phyloP scores from a whole-genome alignment of 1,139 yeast species.

The Dujonia santamariae region DNA sequence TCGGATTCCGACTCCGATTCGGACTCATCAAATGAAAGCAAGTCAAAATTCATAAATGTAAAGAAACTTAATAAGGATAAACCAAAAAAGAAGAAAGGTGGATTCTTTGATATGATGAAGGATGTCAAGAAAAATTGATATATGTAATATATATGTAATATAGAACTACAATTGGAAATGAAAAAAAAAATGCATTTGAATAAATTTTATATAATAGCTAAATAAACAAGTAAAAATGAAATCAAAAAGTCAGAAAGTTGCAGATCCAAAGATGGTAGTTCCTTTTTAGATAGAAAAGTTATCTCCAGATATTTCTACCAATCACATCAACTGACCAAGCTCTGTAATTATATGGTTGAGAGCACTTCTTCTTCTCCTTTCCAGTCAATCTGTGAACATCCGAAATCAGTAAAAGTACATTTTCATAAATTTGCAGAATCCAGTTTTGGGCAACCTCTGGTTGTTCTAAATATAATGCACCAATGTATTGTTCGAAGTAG shows the following conservation, averaged over 20 bases:
- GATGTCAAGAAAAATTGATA: conserved; percentile 34
- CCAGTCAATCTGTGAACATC: conserved; percentile 9
- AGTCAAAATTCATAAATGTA: conserved; percentile 12
- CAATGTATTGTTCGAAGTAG: conserved; percentile 44
- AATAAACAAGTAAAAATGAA: neutral
- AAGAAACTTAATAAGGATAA: conserved; percentile 28
- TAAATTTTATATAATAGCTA: neutral
- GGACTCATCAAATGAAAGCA: too few species aligned
- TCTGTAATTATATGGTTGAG: conserved; percentile 19
- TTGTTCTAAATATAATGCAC: conserved; percentile 40
- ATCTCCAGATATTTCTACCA: conserved; percentile 16
- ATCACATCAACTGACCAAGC: conserved; percentile 27
- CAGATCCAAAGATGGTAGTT: neutral
- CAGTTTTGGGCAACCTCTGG: conserved; percentile 36
- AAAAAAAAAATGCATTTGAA: neutral
- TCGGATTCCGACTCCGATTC: conserved; percentile 3
- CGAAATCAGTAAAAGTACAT: conserved; percentile 27
- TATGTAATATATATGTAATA: conserved; percentile 1
- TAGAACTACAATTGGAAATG: neutral
- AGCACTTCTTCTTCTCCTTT: conserved; percentile 4
- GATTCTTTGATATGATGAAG: conserved; percentile 51
- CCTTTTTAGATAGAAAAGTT: neutral
- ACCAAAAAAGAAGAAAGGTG: conserved; percentile 32
- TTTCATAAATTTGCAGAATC: conserved; percentile 31
- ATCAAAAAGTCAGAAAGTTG: neutral